Evolutionary conservation across 495 filamentous ascomycete genomes (phyloP).

Genomic region (Melanomma pulvis-pyrius): DNA sequence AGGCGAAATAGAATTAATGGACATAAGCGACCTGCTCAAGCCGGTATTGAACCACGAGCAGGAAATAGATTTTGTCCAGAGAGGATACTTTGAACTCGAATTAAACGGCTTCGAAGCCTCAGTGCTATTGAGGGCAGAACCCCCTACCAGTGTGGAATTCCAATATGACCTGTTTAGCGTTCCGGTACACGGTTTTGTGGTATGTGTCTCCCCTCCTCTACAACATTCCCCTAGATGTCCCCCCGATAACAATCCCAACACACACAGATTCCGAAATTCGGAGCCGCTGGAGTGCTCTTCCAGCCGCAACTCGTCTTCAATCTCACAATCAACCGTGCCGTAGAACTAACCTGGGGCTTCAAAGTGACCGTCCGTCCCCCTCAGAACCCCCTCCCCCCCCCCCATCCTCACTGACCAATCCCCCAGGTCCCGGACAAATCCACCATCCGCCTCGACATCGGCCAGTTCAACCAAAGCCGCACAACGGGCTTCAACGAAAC

Average conservation of each 20-base stretch:
- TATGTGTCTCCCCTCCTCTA: background rate
- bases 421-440: constrained; percentile 16
- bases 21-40: background rate
- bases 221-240: background rate
- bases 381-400: background rate
- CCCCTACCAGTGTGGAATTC: background rate
- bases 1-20: constrained; percentile 3
- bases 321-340: background rate
- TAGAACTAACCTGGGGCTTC: constrained; percentile 17
- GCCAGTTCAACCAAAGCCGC: constrained; percentile 9
- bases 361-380: constrained; percentile 4
- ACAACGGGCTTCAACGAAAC: constrained; percentile 14
- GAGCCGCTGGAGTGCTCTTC: constrained; percentile 5
- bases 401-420: background rate
- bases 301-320: constrained; percentile 6
- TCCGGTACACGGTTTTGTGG: constrained; percentile 7
- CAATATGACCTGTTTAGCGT: constrained; percentile 4
- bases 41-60: background rate
- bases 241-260: too few relatives aligned
- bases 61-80: constrained; percentile 13
- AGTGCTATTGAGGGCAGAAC: background rate
- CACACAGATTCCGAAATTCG: constrained; percentile 8
- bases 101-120: constrained; percentile 13
- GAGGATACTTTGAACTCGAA: constrained; percentile 17
- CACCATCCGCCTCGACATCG: constrained; percentile 19